Evolutionary conservation across 139 green algal species (phyloP).

Genomic region (Tetradesmus lagerheimii): DNA sequence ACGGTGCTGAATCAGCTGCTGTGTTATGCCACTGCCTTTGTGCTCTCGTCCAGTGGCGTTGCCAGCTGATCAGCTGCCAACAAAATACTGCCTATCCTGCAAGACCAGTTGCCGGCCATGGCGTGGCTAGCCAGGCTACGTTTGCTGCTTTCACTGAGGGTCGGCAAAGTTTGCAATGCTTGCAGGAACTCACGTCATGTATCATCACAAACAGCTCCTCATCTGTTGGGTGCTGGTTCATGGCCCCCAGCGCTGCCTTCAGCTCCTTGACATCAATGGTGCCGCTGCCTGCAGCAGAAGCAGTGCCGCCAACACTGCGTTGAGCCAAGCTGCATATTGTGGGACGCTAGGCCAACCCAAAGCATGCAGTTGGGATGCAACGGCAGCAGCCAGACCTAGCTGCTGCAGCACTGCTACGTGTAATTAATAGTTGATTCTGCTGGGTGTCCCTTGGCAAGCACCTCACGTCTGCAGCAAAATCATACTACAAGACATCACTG

Average conservation of each 20-base stretch:
- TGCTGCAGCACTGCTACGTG: neutral
- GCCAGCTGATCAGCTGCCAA: neutral
- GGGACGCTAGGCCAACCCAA: neutral
- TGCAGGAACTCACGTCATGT: constrained; percentile 27
- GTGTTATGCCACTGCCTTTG: no score
- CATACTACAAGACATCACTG: no score
- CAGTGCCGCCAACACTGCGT: neutral
- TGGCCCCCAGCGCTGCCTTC: constrained; percentile 62
- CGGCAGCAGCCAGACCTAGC: neutral
- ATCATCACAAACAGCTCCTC: constrained; percentile 87
- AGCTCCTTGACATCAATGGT: constrained; percentile 82
- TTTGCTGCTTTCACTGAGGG: neutral
- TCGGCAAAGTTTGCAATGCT: neutral
- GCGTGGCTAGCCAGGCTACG: no score
- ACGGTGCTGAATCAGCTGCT: no score
- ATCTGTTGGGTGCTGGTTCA: constrained; percentile 76
- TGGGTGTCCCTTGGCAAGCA: neutral
- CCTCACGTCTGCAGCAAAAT: neutral
- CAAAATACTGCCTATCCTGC: neutral
- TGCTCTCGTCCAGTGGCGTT: no score
- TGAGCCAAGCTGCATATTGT: neutral
- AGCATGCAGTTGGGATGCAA: no score
- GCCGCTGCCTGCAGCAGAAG: constrained; percentile 60
- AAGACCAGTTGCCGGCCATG: neutral
- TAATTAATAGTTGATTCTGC: no score